Base-by-base conservation (phyloP, 352 stramenopile species). In the Phytophthora meadii region DNA sequence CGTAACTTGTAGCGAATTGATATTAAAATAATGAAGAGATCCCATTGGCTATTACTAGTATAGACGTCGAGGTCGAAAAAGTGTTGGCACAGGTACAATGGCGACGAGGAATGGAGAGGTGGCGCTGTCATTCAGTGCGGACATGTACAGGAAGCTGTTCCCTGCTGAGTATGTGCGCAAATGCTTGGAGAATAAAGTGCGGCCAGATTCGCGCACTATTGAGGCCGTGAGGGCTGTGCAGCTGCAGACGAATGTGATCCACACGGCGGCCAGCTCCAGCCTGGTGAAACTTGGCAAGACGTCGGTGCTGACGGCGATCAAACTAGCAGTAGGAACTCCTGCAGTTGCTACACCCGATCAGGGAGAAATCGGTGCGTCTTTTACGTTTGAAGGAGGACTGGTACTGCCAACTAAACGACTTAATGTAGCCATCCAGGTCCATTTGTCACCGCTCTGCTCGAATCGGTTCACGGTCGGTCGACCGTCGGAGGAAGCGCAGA, bases 81-180 rank as follows among this genome's bases (percentile, higher is more conserved):
- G 30, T 36, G 30, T 46, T 56, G 49, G 34, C 12, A 46, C 8
- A 50, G 22, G 22, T 39, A 40, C 5, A 14, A 70, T 68, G 67
- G 32, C 61, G 30, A 48, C 30, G n/a, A 61, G 42, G 24, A 61
- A 41, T 17, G 61, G 68, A 37, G 70, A 67, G 10, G 59, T 61
- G 55, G 53, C 67, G 74, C 70, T 90, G 24, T 77, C 76, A 60
- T 91, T 92, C 70, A 72, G 67, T 28, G 69, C 87, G 1, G 82
- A 88, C 54, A 80, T 92, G 66, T 95, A 89, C 67, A 73, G 74
- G 51, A 91, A 87, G 65, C 69, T 95, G 12, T 93, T 93, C 57
- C 81, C 85, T n/a, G 63, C 65, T 15, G 84, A 89, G 56, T 95
- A 92, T 61, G 72, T 87, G 63, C 62, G 60, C 19, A 84, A 77